Conservation (phyloP, 768 basidiomycete genomes). For the Phylloporus rhodoxanthus region DNA sequence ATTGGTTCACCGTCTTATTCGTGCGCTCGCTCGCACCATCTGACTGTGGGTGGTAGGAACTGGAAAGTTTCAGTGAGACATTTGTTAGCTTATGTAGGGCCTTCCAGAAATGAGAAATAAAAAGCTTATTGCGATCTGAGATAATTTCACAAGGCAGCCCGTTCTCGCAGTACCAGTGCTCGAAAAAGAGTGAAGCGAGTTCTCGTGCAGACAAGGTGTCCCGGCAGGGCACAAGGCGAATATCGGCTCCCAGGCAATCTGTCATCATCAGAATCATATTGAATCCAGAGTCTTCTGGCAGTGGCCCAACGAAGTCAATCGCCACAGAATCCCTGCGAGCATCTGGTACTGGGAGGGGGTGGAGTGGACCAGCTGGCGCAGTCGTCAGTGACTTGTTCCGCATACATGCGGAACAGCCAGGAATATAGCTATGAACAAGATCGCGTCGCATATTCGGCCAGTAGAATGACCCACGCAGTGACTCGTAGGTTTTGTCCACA, state of each 20-base stretch:
- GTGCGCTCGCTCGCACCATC: not conserved
- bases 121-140: not conserved
- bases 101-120: not conserved
- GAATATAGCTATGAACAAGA: constrained; percentile 3
- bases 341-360: constrained; percentile 7
- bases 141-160: not conserved
- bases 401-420: constrained; percentile 26
- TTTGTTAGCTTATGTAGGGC: not conserved
- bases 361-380: constrained; percentile 20
- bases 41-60: not conserved
- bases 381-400: constrained; percentile 30
- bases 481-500: constrained; percentile 26
- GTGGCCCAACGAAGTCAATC: constrained; percentile 34
- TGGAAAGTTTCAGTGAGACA: not conserved
- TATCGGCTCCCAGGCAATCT: not conserved
- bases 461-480: constrained; percentile 22
- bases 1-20: not conserved
- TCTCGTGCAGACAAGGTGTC: not conserved
- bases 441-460: constrained; percentile 9
- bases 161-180: not conserved
- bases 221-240: constrained; percentile 2
- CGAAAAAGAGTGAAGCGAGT: not conserved
- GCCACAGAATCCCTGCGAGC: constrained; percentile 17
- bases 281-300: constrained; percentile 28
- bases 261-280: constrained; percentile 26